Percentiles rank a stretch among this genome's conserved stretches.
These are phyloP conservation scores for Thermochaetoides dissita DNA, from an alignment of 2,329 filamentous ascomycete species.

Conservation along the genomic window DNA sequence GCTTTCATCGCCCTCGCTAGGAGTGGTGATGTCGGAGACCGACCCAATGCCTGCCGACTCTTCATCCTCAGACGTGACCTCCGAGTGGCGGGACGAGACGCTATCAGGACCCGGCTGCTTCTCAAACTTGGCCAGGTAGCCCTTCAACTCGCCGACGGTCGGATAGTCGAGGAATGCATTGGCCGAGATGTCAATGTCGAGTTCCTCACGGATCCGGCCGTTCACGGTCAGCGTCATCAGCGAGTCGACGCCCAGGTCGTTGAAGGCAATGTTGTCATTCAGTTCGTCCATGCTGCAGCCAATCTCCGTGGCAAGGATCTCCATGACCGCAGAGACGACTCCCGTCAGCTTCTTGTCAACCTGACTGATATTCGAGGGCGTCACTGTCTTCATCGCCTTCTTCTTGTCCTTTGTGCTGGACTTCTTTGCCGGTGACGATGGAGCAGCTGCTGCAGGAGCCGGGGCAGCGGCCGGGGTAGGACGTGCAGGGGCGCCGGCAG, in stretches of 20 bases:
- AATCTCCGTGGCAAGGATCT: conserved; percentile 42
- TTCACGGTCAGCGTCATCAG: conserved; percentile 46
- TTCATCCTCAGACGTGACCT: conserved; percentile 25
- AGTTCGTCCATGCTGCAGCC: conserved; percentile 41
- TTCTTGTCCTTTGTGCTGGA: conserved; percentile 26
- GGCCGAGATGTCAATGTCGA: conserved; percentile 40
- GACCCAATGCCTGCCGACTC: conserved; percentile 32
- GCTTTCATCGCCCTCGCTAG: conserved; percentile 39
- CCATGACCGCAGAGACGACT: conserved; percentile 31
- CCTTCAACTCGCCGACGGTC: conserved; percentile 40
- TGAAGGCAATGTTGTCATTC: conserved; percentile 40
- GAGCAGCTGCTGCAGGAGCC: conserved; percentile 22
- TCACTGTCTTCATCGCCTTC: conserved; percentile 28
- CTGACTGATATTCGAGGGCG: conserved; percentile 30
- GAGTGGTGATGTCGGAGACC: conserved; percentile 39
- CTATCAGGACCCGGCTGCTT: conserved; percentile 16
- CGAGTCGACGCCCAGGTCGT: conserved; percentile 46
- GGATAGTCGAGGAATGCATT: conserved; percentile 40
- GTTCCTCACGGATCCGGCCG: conserved; percentile 42
- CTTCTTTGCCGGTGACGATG: conserved; percentile 12
- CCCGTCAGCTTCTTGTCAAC: conserved; percentile 38
- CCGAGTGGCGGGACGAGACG: conserved; percentile 20
- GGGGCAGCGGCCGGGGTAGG: conserved; percentile 22
- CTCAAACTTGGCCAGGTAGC: conserved; percentile 27
- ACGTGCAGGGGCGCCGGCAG: conserved; percentile 20